Conservation (phyloP, 306 rosid species). For the Inga leiocalycina region DNA sequence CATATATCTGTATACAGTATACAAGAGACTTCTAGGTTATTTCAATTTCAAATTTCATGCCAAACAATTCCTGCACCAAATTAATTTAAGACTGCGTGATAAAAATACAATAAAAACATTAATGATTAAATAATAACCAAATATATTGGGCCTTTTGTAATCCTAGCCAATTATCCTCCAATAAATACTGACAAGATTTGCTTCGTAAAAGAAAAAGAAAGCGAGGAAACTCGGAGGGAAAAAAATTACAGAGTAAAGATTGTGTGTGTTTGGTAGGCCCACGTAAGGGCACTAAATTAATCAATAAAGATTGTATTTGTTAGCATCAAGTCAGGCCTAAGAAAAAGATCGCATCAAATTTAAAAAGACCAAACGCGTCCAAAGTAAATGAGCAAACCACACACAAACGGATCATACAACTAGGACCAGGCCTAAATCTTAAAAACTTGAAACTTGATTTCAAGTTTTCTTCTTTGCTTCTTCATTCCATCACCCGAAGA, state of each 20-base stretch:
- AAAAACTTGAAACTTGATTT: conserved; percentile 9
- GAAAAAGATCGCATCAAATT: background rate
- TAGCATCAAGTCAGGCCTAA: background rate
- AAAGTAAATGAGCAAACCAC: background rate
- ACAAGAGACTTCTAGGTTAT: background rate
- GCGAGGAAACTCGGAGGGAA: background rate
- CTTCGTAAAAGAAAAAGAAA: conserved; percentile 5
- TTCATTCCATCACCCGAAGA: conserved; percentile 20
- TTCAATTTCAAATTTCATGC: background rate
- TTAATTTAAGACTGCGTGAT: background rate
- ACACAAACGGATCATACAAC: background rate
- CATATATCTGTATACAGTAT: background rate
- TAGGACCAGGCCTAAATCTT: conserved; percentile 4
- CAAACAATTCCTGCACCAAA: background rate
- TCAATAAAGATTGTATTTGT: too few relatives aligned
- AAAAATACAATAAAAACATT: background rate
- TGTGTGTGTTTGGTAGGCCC: too few relatives aligned
- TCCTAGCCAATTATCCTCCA: background rate
- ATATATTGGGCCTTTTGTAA: too few relatives aligned
- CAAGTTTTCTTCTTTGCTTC: background rate
- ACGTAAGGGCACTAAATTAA: too few relatives aligned
- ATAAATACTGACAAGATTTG: background rate
- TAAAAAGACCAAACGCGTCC: background rate
- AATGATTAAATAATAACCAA: background rate
- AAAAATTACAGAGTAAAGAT: background rate